Conservation (phyloP, 192 early-diverging fungal genomes). For the Podila horticola region DNA sequence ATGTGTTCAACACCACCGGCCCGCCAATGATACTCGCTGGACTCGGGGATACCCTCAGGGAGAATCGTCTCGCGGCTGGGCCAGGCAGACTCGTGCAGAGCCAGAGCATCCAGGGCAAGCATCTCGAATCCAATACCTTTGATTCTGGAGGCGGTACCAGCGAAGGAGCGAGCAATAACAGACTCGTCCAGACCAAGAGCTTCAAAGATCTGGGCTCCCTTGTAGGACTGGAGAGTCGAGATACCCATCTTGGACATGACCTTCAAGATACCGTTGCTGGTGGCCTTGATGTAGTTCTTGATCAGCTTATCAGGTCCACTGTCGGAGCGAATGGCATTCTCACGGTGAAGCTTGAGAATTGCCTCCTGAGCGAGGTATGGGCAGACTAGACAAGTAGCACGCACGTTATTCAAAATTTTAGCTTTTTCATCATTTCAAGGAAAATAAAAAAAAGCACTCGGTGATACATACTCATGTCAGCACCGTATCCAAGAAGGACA, state of each 20-base stretch:
- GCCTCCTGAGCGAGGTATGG: conserved; percentile 93
- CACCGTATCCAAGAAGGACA: conserved; percentile 94
- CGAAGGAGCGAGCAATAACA: conserved; percentile 92
- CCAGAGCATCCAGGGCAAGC: conserved; percentile 89
- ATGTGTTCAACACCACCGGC: conserved; percentile 91
- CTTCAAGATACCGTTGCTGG: conserved; percentile 95
- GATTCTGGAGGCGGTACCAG: conserved; percentile 96
- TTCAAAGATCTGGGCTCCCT: conserved; percentile 99
- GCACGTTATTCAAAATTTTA: too few relatives aligned
- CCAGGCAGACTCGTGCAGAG: conserved; percentile 87
- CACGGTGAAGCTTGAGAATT: conserved; percentile 89
- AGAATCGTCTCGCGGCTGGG: conserved; percentile 72
- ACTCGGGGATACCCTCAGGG: conserved; percentile 82
- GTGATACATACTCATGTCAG: conserved; percentile 73
- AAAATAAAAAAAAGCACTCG: background rate
- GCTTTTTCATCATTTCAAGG: background rate
- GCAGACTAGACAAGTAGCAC: conserved; percentile 62
- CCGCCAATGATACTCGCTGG: conserved; percentile 98
- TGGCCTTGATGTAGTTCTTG: conserved; percentile 86
- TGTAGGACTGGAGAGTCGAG: conserved; percentile 96
- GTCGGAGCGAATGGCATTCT: conserved; percentile 73
- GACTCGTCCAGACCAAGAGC: conserved; percentile 90
- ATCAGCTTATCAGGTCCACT: conserved; percentile 75
- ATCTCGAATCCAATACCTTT: conserved; percentile 81
- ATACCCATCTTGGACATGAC: conserved; percentile 99